Conservation (phyloP, 2,329 filamentous ascomycete species). For the Apiospora pterosperma region DNA sequence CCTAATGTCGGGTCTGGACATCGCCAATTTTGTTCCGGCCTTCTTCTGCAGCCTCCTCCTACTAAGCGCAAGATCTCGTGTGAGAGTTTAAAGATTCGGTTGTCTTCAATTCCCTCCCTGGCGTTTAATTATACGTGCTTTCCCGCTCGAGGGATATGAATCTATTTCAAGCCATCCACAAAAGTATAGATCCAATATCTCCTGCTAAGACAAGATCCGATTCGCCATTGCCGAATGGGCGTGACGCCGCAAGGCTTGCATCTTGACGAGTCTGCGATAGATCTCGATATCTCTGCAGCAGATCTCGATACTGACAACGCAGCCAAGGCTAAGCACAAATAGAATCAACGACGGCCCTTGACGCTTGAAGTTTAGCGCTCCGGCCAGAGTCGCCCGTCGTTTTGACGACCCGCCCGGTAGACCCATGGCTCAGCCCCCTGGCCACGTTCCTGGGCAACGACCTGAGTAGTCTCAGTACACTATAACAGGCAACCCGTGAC, state of each 20-base stretch:
- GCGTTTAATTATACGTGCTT: background rate
- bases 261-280: background rate
- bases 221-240: background rate
- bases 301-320: background rate
- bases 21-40: background rate
- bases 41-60: background rate
- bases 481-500: background rate
- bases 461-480: background rate
- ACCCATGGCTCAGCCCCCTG: background rate
- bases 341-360: background rate
- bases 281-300: background rate
- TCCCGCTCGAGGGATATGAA: background rate
- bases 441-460: background rate
- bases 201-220: background rate
- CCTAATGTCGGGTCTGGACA: background rate
- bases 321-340: background rate
- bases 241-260: background rate
- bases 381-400: background rate
- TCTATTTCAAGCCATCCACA: background rate
- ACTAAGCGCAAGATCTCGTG: background rate
- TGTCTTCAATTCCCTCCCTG: background rate
- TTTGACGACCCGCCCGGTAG: background rate
- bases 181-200: background rate
- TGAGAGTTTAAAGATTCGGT: background rate
- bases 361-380: background rate